Base-by-base conservation (phyloP, 2,329 filamentous ascomycete genomes). In the Alternaria solani region DNA sequence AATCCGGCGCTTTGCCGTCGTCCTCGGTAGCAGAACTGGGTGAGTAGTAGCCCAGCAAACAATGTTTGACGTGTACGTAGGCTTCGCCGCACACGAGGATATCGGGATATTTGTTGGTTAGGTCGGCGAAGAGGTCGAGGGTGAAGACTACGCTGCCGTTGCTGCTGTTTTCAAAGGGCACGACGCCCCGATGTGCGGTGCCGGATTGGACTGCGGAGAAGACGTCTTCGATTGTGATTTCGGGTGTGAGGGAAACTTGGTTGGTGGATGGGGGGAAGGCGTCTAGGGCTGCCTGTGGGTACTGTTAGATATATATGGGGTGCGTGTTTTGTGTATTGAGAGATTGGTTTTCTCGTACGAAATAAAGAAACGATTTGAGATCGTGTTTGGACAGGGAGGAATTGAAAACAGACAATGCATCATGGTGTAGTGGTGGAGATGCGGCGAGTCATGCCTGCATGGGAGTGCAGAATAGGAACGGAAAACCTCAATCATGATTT, bases 151-250 rank as follows among this genome's bases (percentile, higher is more conserved):
- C 95, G 55, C 91, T 90, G 72, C 95, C 95, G 79, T 98, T 97
- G 75, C 92, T 94, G 41, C 92, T 96, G 82, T 99, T 99, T 77
- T 98, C 94, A 79, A 97, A 94, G 7, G 95, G 95, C 2, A 97
- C 91, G 32, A 98, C 91, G 67, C 94, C 95, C 57, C 89, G 89
- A 53, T 85, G 80, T 0, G 87, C 87, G 44, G 81, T 75, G 59
- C 87, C 85, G 38, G 84, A 83, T 73, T 96, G 92, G 6, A 97
- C 91, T 16, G 88, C 85, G 51, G 89, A 84, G 78, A 97, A 97
- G 69, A 96, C 88, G 74, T 95, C 92, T 68, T 80, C 78, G 68
- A 87, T 86, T 52, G 80, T 82, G 30, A 73, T 70, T 53, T 79
- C 76, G 4, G 84, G 80, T 1, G 71, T 63, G 46, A 85, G 70